Conservation (phyloP, 1,284 basidiomycete genomes). For the Boletus nobilissimus region DNA sequence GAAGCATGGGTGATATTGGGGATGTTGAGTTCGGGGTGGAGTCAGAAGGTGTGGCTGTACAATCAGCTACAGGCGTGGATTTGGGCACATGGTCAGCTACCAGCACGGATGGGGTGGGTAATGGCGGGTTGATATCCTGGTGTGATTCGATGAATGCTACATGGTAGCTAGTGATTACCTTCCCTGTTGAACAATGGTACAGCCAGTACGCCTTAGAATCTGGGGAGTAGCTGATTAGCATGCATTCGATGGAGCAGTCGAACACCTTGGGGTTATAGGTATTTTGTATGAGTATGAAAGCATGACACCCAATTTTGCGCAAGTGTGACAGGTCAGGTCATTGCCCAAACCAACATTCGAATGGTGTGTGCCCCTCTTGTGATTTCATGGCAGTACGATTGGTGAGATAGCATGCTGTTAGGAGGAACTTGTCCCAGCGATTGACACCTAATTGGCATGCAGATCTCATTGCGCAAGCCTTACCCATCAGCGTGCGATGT, state of each 20-base stretch:
- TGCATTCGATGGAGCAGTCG: background rate
- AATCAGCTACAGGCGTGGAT: too few relatives aligned
- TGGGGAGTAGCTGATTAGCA: background rate
- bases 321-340: background rate
- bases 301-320: background rate
- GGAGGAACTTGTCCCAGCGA: background rate
- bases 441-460: too few relatives aligned
- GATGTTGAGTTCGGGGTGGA: too few relatives aligned
- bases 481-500: too few relatives aligned
- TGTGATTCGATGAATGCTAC: slow-evolving; percentile 7
- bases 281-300: slow-evolving; percentile 1
- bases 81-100: too few relatives aligned
- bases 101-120: too few relatives aligned
- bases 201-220: background rate
- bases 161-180: background rate
- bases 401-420: background rate
- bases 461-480: too few relatives aligned
- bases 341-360: background rate
- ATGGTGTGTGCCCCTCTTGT: background rate
- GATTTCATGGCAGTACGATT: background rate
- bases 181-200: background rate
- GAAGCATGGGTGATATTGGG: too few relatives aligned
- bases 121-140: too few relatives aligned
- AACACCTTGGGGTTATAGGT: background rate
- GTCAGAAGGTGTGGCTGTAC: too few relatives aligned